Percentiles rank a stretch among this genome's conserved stretches.
Evolutionary conservation across 768 basidiomycete genomes (phyloP).

Genomic region (Gymnopilus dilepis): DNA sequence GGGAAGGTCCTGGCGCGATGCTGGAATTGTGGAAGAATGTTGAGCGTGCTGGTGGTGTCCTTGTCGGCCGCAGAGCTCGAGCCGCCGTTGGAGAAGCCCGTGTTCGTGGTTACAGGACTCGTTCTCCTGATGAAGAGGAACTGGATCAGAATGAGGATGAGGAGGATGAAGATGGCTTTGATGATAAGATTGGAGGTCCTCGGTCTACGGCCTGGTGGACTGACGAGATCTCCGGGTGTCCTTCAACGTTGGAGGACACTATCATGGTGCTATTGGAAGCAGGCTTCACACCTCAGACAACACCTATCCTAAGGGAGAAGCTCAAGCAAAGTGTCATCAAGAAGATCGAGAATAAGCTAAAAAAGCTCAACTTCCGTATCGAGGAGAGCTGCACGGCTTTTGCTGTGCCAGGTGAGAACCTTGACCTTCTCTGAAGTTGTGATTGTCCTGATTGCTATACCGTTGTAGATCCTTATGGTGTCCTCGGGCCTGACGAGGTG

Average conservation of each 20-base stretch:
- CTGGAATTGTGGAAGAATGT: slow-evolving; percentile 46
- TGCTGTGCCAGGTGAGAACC: slow-evolving; percentile 57
- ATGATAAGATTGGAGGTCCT: slow-evolving; percentile 33
- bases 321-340: slow-evolving; percentile 50
- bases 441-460: neutral
- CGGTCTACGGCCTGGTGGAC: slow-evolving; percentile 71
- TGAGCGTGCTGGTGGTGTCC: slow-evolving; percentile 43
- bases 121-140: slow-evolving; percentile 48
- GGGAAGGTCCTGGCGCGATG: slow-evolving; percentile 52
- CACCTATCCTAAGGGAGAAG: slow-evolving; percentile 57
- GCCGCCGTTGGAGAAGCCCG: slow-evolving; percentile 45
- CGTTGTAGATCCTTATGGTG: slow-evolving; percentile 54
- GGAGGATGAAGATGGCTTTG: slow-evolving; percentile 40
- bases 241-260: slow-evolving; percentile 68
- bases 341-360: slow-evolving; percentile 43
- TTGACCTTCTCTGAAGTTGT: neutral
- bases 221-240: slow-evolving; percentile 64
- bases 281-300: slow-evolving; percentile 59
- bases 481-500: slow-evolving; percentile 58
- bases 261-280: slow-evolving; percentile 58
- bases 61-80: slow-evolving; percentile 41
- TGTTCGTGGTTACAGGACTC: slow-evolving; percentile 46
- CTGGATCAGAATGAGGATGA: slow-evolving; percentile 37
- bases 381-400: slow-evolving; percentile 63
- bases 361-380: slow-evolving; percentile 52